These are phyloP conservation scores for Calonectria pseudoturangicola DNA, from an alignment of 2,329 filamentous ascomycete genomes.

Conservation along the genomic window DNA sequence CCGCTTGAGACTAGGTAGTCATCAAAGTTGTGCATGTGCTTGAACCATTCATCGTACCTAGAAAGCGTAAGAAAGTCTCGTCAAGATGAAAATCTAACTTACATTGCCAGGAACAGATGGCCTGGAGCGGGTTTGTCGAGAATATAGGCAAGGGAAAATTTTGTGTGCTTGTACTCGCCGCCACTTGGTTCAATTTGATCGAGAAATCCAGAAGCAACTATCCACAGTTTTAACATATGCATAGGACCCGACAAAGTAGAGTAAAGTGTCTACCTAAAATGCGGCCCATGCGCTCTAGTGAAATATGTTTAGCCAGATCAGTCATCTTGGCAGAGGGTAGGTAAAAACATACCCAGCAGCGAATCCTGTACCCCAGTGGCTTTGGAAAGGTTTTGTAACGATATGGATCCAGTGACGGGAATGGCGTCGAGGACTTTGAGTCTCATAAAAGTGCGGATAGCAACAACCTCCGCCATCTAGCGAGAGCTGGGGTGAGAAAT, in stretches of 20 bases:
- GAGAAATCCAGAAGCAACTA: slow-evolving; percentile 57
- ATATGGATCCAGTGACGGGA: slow-evolving; percentile 52
- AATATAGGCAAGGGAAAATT: slow-evolving; percentile 57
- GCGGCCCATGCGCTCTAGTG: slow-evolving; percentile 54
- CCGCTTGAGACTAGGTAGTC: slow-evolving; percentile 55
- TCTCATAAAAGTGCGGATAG: slow-evolving; percentile 57
- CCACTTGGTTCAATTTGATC: slow-evolving; percentile 53
- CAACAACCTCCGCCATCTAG: slow-evolving; percentile 58
- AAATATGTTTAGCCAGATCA: background rate
- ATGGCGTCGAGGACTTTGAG: slow-evolving; percentile 57
- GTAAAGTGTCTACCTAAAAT: slow-evolving; percentile 47
- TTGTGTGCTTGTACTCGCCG: slow-evolving; percentile 57
- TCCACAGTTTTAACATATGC: background rate
- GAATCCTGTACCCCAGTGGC: slow-evolving; percentile 55
- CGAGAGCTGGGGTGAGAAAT: slow-evolving; percentile 16
- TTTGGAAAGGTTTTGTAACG: slow-evolving; percentile 53
- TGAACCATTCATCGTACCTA: slow-evolving; percentile 60
- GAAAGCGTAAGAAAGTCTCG: background rate
- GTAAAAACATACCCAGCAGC: slow-evolving; percentile 49
- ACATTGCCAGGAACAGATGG: slow-evolving; percentile 57
- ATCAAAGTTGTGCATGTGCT: slow-evolving; percentile 59
- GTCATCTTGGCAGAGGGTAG: background rate
- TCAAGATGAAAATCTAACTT: background rate
- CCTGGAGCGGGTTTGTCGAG: slow-evolving; percentile 54
- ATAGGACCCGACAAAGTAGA: background rate